Base-by-base conservation (phyloP, 352 stramenopile species). In the Pythium angustatum region DNA sequence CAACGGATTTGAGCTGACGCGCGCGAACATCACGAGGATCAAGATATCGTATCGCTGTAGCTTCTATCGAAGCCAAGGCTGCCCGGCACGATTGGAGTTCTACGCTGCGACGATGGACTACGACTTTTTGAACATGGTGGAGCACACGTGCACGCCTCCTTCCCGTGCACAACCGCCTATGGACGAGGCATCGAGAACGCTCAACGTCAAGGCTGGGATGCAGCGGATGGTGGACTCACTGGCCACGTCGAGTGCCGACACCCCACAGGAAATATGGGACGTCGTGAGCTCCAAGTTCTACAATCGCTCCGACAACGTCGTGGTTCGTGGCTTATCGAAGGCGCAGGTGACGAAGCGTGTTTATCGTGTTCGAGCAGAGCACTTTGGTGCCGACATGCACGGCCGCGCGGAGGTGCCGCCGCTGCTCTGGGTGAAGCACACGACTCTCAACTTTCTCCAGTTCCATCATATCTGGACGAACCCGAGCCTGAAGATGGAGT, bases 11-110 rank as follows among this genome's bases (percentile, higher is more conserved):
- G 41, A 62, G 27, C 44, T 40, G 6, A 62, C 54, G n/a, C 26
- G 54, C 7, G 54, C 54, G 9, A 43, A 14, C 10, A 43, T 40
- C 15, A 62, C 54, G 41, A 38, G 11, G 2, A 21, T 53, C 15
- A 62, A 62, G 54, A 62, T 62, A 17, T 31, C 38, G 6, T 62
- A 62, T 17, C 41, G 54, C 19, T 53, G 54, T 22, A 62, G 54
- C 26, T 52, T 43, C 26, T 62, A 62, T 21, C 54, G 54, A 12
- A 52, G 54, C 28, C 54, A 62, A 15, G 17, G 10, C 14, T 62
- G 54, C 43, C 26, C 26, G 7, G 54, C 26, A 12, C 52, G 36
- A 27, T 10, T 62, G 8, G 54, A 8, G 27, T 62, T 62, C 21
- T 53, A 44, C 30, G 54, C 54, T 6, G 17, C 54, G 2, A 52